Base-by-base conservation (phyloP, 768 basidiomycete genomes). In the Pisolithus albus region DNA sequence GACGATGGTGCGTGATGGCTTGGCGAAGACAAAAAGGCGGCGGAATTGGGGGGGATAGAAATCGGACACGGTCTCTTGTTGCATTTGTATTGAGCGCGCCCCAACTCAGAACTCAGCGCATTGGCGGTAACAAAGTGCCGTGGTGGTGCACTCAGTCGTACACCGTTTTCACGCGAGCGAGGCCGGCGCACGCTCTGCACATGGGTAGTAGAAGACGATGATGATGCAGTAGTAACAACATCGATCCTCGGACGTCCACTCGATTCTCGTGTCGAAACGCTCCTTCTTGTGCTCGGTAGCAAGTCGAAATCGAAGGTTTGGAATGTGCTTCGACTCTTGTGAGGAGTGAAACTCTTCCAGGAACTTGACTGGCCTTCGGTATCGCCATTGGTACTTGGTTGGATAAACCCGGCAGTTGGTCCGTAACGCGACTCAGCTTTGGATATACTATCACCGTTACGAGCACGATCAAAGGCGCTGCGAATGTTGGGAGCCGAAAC, bases 1-100 rank as follows among this genome's bases (percentile, higher is more conserved):
- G 34, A 24, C 1, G 51, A 46, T 2, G 23, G 24, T 45, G 37
- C 16, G 5, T 13, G 44, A 18, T 19, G 9, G 19, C 8, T 36
- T 37, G 46, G 50, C 16, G 52, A 32, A 28, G 34, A 37, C 16
- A 43, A 24, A 15, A 45, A 55, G 19, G 36, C 16, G 8, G 52
- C 10, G 8, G 51, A 47, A 39, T 41, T 36, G 15, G 45, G 41
- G 7, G 55, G 34, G n/a, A 44, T 24, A 9, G 48, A 26, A 8
- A 45, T 38, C 0, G 54, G 49, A 8, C 48, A 50, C 7, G 48
- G 47, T 16, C 43, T 56, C n/a, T 54, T 55, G 44, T 64, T 60
- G 26, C 65, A 67, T n/a, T 67, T 69, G 23, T 67, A 69, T 19
- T 67, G 65, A 2, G 50, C 37, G 2, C 65, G 65, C 18, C 61